Percentiles rank a stretch among this genome's conserved stretches.
Evolutionary conservation across 306 rosid species (phyloP).

Genomic region (Sophora flavescens): DNA sequence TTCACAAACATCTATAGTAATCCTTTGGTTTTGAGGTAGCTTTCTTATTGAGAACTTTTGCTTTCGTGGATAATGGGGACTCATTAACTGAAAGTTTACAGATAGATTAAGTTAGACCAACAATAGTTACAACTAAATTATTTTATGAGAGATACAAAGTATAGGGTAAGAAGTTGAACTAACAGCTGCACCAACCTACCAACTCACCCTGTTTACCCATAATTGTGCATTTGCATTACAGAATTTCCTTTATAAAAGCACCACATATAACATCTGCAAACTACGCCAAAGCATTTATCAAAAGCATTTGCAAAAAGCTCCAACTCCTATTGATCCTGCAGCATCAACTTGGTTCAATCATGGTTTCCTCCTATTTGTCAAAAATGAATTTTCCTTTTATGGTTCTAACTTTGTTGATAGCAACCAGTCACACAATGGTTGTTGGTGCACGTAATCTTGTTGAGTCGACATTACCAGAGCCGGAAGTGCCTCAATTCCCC

Average conservation of each 20-base stretch:
- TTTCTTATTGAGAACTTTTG: not conserved
- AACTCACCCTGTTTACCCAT: not conserved
- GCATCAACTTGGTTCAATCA: not conserved
- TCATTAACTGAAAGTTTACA: not conserved
- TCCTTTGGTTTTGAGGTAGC: not conserved
- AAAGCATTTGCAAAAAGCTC: not conserved
- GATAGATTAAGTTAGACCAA: not conserved
- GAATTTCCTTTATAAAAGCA: not conserved
- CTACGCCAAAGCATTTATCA: not conserved
- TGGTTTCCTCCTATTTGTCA: not conserved
- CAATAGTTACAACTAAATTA: no score
- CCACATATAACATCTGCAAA: not conserved
- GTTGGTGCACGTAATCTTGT: not conserved
- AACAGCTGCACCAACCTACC: not conserved
- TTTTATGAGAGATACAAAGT: no score
- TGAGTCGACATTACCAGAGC: not conserved
- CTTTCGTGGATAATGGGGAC: not conserved
- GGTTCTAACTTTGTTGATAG: not conserved
- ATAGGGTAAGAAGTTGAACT: not conserved
- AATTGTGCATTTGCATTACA: not conserved
- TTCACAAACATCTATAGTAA: not conserved
- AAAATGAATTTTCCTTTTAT: not conserved
- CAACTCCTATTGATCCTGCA: not conserved
- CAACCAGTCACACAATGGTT: not conserved
- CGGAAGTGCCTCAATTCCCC: not conserved